These are phyloP conservation scores for Xylaria sp. DNA, from an alignment of 2,329 filamentous ascomycete species.

Conservation along the genomic window DNA sequence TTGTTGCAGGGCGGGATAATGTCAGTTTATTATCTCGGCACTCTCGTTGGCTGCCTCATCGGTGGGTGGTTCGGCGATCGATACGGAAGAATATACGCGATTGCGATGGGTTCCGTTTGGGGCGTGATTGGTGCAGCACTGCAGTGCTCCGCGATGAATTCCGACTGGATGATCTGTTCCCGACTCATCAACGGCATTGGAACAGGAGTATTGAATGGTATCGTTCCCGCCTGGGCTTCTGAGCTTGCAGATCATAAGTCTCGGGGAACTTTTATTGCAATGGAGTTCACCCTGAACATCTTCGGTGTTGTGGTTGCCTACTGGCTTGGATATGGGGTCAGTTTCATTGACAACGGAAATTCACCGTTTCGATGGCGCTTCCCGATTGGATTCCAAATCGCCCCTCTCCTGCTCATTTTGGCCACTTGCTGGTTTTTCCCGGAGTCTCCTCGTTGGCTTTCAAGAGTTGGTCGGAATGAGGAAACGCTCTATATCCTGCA, in stretches of 20 bases:
- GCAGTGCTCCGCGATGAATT: constrained; percentile 67
- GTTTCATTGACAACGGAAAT: constrained; percentile 60
- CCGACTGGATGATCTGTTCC: constrained; percentile 70
- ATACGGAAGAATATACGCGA: constrained; percentile 64
- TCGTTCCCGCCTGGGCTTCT: constrained; percentile 72
- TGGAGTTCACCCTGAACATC: constrained; percentile 75
- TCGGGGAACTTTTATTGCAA: constrained; percentile 69
- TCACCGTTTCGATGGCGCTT: constrained; percentile 68
- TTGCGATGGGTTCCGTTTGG: constrained; percentile 61
- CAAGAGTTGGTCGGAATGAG: constrained; percentile 66
- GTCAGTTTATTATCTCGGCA: constrained; percentile 58
- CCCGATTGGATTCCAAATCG: constrained; percentile 70
- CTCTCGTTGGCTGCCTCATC: constrained; percentile 62
- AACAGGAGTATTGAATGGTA: constrained; percentile 71
- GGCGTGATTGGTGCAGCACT: constrained; percentile 63
- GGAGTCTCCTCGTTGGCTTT: constrained; percentile 69
- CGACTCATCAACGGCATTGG: constrained; percentile 66
- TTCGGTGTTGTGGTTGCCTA: constrained; percentile 68
- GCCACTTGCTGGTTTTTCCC: constrained; percentile 66
- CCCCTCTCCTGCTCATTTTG: constrained; percentile 62
- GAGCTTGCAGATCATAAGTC: constrained; percentile 70
- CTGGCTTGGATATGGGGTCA: constrained; percentile 62
- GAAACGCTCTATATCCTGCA: constrained; percentile 69
- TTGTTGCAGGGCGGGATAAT: constrained; percentile 67
- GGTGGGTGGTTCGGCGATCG: constrained; percentile 68